A percentile compares a stretch with the other conserved stretches of the same genome.
These are phyloP conservation scores for Clavispora fructus DNA, from an alignment of 805 yeast genomes.

Conservation along the genomic window DNA sequence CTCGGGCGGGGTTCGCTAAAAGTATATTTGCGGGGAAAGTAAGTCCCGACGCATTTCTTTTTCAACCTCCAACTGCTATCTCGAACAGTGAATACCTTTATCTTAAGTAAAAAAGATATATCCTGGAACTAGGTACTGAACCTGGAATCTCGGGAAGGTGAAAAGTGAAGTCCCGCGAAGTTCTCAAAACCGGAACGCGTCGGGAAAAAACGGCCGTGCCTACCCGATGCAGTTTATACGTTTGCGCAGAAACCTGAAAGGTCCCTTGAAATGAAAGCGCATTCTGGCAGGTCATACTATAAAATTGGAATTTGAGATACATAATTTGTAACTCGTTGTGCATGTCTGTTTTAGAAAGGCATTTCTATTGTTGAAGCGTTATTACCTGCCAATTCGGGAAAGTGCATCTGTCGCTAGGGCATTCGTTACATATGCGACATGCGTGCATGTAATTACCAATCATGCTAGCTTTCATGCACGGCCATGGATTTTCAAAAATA, in stretches of 20 bases:
- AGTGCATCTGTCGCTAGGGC: not conserved
- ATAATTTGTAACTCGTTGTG: no score
- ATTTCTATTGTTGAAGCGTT: not conserved
- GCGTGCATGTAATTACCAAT: not conserved
- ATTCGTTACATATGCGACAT: not conserved
- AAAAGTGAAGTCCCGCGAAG: not conserved
- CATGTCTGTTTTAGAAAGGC: not conserved
- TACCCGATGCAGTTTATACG: not conserved
- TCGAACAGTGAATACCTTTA: no score
- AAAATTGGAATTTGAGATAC: no score
- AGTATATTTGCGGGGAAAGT: no score
- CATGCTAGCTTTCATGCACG: not conserved
- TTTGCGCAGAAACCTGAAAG: not conserved
- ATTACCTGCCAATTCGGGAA: not conserved
- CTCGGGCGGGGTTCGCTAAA: not conserved
- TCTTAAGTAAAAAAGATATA: no score
- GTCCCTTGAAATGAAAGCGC: no score
- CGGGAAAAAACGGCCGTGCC: not conserved
- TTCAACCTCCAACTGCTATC: no score
- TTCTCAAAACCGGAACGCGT: not conserved
- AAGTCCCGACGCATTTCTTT: no score
- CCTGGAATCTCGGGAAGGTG: no score
- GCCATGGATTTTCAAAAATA: not conserved
- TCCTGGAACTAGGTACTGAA: no score
- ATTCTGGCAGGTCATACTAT: no score